These are phyloP conservation scores for Ulmus americana DNA, from an alignment of 331 rosid species.

Conservation along the genomic window DNA sequence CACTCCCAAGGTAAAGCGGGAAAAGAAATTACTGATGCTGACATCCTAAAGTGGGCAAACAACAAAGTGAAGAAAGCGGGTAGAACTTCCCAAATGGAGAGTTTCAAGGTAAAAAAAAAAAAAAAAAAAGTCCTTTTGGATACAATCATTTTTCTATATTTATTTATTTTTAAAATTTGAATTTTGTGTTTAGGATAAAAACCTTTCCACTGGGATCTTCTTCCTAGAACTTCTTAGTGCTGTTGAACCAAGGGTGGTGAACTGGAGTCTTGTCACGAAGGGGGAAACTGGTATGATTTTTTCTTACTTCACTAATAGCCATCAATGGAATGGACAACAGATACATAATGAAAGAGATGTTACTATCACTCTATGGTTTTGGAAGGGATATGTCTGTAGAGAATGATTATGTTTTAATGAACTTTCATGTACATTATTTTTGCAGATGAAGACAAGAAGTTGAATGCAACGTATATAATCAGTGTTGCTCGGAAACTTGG, in stretches of 20 bases:
- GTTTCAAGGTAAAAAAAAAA: conserved; percentile 71
- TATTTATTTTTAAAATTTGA: conserved; percentile 14
- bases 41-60: conserved; percentile 91
- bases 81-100: conserved; percentile 71
- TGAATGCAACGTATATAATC: conserved; percentile 91
- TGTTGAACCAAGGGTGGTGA: conserved; percentile 97
- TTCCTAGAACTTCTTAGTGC: conserved; percentile 93
- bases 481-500: conserved; percentile 99
- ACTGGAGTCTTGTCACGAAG: conserved; percentile 91
- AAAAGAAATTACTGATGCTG: conserved; percentile 85
- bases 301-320: conserved; percentile 10
- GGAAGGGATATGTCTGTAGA: conserved; percentile 13
- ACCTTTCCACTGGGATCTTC: conserved; percentile 79
- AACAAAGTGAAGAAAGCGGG: conserved; percentile 70
- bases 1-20: conserved; percentile 76
- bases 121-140: neutral
- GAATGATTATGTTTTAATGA: conserved; percentile 8
- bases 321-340: neutral
- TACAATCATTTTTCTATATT: conserved; percentile 12
- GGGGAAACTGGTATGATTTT: conserved; percentile 77
- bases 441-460: conserved; percentile 91
- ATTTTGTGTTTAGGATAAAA: conserved; percentile 60
- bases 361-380: conserved; percentile 15
- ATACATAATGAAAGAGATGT: neutral
- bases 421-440: conserved; percentile 19